Evolutionary conservation across 805 yeast genomes (phyloP), one percentile per base, ranked within the genome.

Genomic region (Middelhovenomyces tepae): DNA sequence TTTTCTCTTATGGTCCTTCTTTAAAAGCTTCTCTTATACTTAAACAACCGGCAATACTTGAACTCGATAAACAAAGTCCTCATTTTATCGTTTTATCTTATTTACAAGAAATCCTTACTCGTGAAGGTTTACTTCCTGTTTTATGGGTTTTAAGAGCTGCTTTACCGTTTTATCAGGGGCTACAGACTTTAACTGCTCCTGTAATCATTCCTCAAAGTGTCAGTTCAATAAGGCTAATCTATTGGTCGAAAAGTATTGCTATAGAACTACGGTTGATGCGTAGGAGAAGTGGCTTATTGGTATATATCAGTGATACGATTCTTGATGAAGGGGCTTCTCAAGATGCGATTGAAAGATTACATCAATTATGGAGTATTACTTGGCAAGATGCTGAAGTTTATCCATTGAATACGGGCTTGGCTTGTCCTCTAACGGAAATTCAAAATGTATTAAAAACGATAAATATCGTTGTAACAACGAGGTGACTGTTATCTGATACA

Each of bases 61-160:
- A 34, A 10, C 38, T 56, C 25, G 35, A 39, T 22, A 28, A 23
- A 5, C 18, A 29, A 10, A 49, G 41, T 25, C 60, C 60, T 9
- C 57, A 53, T 28, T 28, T 34, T 4, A 22, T 44, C 14, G 47
- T 56, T n/a, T 44, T 35, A 27, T 43, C 42, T 23, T 42, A 44
- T 20, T 32, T 55, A 20, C 52, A 54, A 27, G 44, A 44, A 16
- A 36, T 51, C n/a, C 42, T 55, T 19, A 41, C 42, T 16, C 29
- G 28, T 16, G 39, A 40, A 13, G 58, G 59, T 2, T 37, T 55
- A 27, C 31, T 34, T 17, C 38, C 51, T 13, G 45, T 54, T 9
- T 35, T 55, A 3, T 43, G 45, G 36, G 25, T 54, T 21, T 40
- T 56, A 8, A 40, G 42, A n/a, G 42, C 42, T 5, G 53, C 60